These are phyloP conservation scores for Kalmusia sp. DNA, from an alignment of 2,329 filamentous ascomycete genomes.

Conservation along the genomic window DNA sequence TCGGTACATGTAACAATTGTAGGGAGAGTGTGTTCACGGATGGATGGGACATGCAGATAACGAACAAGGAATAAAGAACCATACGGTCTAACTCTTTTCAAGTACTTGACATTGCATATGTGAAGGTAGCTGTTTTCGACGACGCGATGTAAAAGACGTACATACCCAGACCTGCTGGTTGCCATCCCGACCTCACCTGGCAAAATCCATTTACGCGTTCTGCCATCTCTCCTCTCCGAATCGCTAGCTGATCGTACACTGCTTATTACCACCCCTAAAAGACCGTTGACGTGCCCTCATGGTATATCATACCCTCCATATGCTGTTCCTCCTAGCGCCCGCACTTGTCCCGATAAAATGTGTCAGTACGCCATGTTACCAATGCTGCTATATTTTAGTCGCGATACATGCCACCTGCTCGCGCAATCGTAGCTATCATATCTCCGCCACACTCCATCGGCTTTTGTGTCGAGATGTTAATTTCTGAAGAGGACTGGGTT, in stretches of 20 bases:
- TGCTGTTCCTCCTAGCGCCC: not conserved
- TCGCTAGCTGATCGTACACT: not conserved
- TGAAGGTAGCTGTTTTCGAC: not conserved
- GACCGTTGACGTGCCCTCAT: not conserved
- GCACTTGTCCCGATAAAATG: too few species aligned
- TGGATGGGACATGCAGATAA: too few species aligned
- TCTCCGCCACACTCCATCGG: too few species aligned
- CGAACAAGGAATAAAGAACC: too few species aligned
- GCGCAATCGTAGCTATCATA: too few species aligned
- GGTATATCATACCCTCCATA: not conserved
- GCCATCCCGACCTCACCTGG: not conserved
- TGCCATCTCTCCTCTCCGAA: not conserved
- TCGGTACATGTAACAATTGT: not conserved
- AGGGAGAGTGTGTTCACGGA: too few species aligned
- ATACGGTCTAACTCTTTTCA: too few species aligned
- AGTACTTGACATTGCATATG: too few species aligned
- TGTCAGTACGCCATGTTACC: not conserved
- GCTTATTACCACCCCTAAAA: not conserved
- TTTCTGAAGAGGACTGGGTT: too few species aligned
- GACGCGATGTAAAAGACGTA: not conserved
- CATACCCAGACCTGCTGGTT: conserved; percentile 12
- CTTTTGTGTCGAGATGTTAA: too few species aligned
- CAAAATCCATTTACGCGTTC: not conserved
- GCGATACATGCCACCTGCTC: too few species aligned
- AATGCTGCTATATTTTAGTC: not conserved